Base-by-base conservation (phyloP, 164 flowering plant genomes). In the Magnolia officinalis region DNA sequence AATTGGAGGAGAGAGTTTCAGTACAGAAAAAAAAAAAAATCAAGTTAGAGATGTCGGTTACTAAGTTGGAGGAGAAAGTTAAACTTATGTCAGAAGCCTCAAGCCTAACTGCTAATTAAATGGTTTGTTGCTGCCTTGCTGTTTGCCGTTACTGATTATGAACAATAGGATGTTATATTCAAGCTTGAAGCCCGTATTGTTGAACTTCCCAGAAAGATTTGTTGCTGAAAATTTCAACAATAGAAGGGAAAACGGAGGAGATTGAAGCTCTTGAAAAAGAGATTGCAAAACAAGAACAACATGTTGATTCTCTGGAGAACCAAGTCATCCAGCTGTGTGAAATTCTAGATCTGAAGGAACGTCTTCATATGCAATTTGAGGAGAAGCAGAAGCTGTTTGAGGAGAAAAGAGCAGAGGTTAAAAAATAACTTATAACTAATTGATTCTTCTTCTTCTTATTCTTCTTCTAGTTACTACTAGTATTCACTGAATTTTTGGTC, bases 151-250 rank as follows among this genome's bases (percentile, higher is more conserved):
- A 16, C 18, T 55, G 2, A 55, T 55, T 14, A 6, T 70, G n/a
- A 21, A n/a, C 67, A 31, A 45, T 74, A 26, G 49, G 6, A 59
- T 29, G 61, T 58, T 66, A 71, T 70, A 59, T 66, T 74, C 23
- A 63, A 66, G 16, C 75, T 72, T 37, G 79, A 72, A 81, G 65
- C 70, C 51, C 77, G 18, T 72, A 71, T 78, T 20, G 8, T 81
- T 80, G 66, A 63, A 72, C 67, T 70, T 80, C 84, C 82, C 96
- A 96, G 99, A 85, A 87, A 88, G 91, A 92, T 50, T 82, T 92
- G 70, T 66, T 85, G 83, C 75, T 79, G 73, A 92, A 87, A 81
- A 20, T 88, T 55, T 84, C 89, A 76, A 88, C 86, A 45, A 71
- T 90, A 63, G 84, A 82, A 78, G 83, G 76, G 58, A 92, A 86